Evolutionary conservation across 192 early-diverging fungal genomes (phyloP), one percentile per base, ranked within the genome.

Genomic region (Backusella luteola): DNA sequence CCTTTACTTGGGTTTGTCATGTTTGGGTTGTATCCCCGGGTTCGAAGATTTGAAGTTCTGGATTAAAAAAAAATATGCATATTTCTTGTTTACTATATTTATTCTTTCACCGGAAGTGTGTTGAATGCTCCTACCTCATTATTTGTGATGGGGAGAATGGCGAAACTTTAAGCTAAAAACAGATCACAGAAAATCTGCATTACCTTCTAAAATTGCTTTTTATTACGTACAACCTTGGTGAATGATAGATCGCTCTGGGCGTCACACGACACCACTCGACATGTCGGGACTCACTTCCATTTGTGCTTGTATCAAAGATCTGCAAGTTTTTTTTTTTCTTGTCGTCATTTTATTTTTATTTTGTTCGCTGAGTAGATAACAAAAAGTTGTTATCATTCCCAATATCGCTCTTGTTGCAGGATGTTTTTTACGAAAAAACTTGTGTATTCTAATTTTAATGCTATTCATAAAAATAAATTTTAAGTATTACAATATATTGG

Each of bases 181-280:
- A 63, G 56, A 63, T 63, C 26, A 23, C 26, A 23, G 2, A 11
- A 26, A 63, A 29, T 29, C 56, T 63, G 56, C 56, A 63, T 82
- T 87, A 83, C 95, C 94, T 71, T 91, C 88, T 87, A 90, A 94
- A 39, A 96, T 69, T 29, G 84, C 46, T 89, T 85, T 36, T 86
- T 92, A 71, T 85, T 77, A 49, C 96, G 87, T 63, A 95, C 76
- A 63, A 95, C 81, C 34, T 91, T 86, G 19, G 92, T 86, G 35
- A 21, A 29, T 87, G 85, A 69, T 74, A 41, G 32, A 99, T 78
- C 32, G 86, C 87, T 49, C 97, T 96, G 11, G 91, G 89, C 17
- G 86, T 88, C 53, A 97, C 86, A 53, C 92, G 85, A 80, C 95
- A 97, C 9, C 97, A 96, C 2, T 94, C 96, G 32, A 98, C 85